Conservation (phyloP, 176 grass and related monocot species). For the Aechmea fasciata region DNA sequence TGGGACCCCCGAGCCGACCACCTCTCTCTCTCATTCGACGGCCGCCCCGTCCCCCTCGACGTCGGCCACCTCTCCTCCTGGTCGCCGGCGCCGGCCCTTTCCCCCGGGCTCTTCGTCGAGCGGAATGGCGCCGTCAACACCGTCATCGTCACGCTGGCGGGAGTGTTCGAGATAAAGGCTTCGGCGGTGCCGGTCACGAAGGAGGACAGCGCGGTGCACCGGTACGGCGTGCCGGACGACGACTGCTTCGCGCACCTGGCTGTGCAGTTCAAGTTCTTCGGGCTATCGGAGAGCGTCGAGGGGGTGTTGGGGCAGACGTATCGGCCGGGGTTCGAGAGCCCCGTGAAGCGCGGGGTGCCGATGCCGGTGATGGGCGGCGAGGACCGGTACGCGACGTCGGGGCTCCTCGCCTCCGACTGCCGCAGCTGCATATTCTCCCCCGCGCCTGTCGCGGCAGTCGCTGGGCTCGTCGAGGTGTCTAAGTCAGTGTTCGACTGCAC, state of each 20-base stretch:
- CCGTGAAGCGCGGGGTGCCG: conserved; percentile 2
- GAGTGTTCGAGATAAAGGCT: conserved; percentile 28
- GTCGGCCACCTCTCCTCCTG: conserved; percentile 14
- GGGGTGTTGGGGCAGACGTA: conserved; percentile 10
- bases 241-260: conserved; percentile 29
- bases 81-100: conserved; percentile 10
- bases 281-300: conserved; percentile 2
- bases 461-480: too few relatives aligned
- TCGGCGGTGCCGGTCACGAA: conserved; percentile 28
- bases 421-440: background rate
- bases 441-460: too few relatives aligned
- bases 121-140: conserved; percentile 29
- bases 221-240: conserved; percentile 15
- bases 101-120: conserved; percentile 25
- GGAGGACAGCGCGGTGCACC: conserved; percentile 24
- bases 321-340: background rate
- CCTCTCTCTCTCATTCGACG: conserved; percentile 29
- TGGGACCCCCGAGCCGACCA: conserved; percentile 32
- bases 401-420: conserved; percentile 1
- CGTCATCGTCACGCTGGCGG: conserved; percentile 13
- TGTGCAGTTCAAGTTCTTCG: conserved; percentile 10
- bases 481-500: background rate
- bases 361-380: conserved; percentile 11
- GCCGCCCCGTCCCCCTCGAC: conserved; percentile 11
- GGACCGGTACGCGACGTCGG: conserved; percentile 1